phyloP scores from a whole-genome alignment of 2,329 filamentous ascomycete genomes.

The Anthostomella pinea region DNA sequence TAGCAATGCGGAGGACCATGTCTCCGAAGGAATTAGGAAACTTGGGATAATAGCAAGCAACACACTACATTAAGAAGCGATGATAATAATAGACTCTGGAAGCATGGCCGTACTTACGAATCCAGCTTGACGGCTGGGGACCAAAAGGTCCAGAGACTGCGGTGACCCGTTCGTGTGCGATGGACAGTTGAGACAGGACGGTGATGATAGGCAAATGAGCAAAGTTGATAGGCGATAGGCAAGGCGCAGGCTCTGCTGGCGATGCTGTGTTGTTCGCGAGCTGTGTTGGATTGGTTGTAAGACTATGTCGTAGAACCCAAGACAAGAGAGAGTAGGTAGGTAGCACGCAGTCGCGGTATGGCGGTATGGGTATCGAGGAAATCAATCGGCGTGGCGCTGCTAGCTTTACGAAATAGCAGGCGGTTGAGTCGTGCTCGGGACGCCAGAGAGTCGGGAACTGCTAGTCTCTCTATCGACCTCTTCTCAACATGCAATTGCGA shows the following conservation, averaged over 20 bases:
- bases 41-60: no score
- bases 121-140: constrained; percentile 35
- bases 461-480: no score
- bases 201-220: no score
- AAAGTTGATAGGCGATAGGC: constrained; percentile 5
- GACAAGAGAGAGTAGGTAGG: constrained; percentile 13
- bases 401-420: no score
- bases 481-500: no score
- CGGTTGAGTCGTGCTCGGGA: not conserved
- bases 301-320: constrained; percentile 22
- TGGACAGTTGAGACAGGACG: not conserved
- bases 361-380: not conserved
- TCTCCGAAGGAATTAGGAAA: no score
- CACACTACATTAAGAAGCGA: no score
- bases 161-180: constrained; percentile 18
- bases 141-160: constrained; percentile 26
- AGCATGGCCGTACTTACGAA: constrained; percentile 27
- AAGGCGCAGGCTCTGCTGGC: constrained; percentile 14
- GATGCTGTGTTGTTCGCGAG: constrained; percentile 14
- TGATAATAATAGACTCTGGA: constrained; percentile 13
- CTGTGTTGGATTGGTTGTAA: constrained; percentile 14
- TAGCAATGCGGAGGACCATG: no score
- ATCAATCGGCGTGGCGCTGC: constrained; percentile 3
- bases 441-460: not conserved
- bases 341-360: not conserved